These are phyloP conservation scores for Phytophthora pisi DNA, from an alignment of 352 stramenopile genomes.

Conservation along the genomic window DNA sequence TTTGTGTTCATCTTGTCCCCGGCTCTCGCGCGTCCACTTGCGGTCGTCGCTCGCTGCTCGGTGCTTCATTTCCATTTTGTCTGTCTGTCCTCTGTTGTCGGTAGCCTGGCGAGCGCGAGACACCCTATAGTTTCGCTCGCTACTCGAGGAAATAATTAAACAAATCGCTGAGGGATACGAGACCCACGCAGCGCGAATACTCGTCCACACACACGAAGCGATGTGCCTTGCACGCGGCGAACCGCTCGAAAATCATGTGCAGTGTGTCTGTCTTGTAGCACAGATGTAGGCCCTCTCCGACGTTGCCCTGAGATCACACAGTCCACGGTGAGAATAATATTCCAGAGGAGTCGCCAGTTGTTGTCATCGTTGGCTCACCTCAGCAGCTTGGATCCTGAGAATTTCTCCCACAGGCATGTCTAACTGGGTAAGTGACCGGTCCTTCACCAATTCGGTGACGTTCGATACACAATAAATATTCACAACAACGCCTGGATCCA, in stretches of 20 bases:
- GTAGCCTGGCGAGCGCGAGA: constrained; percentile 23
- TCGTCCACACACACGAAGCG: constrained; percentile 88
- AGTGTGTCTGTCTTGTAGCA: constrained; percentile 91
- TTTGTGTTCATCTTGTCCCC: constrained; percentile 36
- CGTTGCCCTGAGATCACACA: constrained; percentile 63
- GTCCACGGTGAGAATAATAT: constrained; percentile 8
- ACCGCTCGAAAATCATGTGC: constrained; percentile 91
- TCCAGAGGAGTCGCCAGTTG: background rate
- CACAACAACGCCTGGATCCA: constrained; percentile 73
- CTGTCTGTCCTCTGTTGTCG: constrained; percentile 14
- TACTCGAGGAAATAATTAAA: constrained; percentile 93
- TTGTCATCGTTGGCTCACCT: constrained; percentile 46
- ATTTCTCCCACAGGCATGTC: constrained; percentile 89
- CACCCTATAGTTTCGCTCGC: constrained; percentile 30
- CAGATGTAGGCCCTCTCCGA: constrained; percentile 81
- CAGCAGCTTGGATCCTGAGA: constrained; percentile 83
- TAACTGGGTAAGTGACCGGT: constrained; percentile 89
- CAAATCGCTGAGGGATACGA: constrained; percentile 89
- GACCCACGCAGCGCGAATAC: constrained; percentile 78
- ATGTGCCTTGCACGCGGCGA: constrained; percentile 86
- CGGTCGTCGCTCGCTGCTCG: constrained; percentile 24
- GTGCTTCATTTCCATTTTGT: constrained; percentile 30
- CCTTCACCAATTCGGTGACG: constrained; percentile 90
- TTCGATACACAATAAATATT: constrained; percentile 94
- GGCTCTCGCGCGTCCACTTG: constrained; percentile 15